These are phyloP conservation scores for Stenocarpella maydis DNA, from an alignment of 2,329 filamentous ascomycete genomes.

Conservation along the genomic window DNA sequence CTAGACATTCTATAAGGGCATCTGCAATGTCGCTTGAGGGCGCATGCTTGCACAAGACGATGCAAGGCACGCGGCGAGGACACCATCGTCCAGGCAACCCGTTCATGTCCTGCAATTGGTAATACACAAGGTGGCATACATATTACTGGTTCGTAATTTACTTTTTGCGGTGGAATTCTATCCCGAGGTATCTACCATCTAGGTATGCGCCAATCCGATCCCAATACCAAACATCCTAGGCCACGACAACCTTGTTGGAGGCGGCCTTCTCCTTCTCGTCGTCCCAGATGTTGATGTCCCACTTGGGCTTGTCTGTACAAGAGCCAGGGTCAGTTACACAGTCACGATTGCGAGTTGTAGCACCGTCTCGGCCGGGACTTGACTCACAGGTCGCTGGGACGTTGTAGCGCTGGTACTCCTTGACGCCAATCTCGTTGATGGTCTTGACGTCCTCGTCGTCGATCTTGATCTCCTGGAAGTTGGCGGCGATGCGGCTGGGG, in stretches of 20 bases:
- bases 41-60: fast-evolving
- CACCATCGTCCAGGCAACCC: neutral
- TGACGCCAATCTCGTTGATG: constrained; percentile 68
- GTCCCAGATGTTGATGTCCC: constrained; percentile 65
- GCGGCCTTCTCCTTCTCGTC: constrained; percentile 61
- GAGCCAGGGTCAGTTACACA: neutral
- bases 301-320: constrained; percentile 56
- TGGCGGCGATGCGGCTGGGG: constrained; percentile 70
- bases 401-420: constrained; percentile 52
- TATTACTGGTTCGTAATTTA: neutral
- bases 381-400: constrained; percentile 53
- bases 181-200: constrained; percentile 22
- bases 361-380: neutral
- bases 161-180: constrained; percentile 17
- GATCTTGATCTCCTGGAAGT: constrained; percentile 74
- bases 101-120: neutral
- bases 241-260: constrained; percentile 54
- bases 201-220: constrained; percentile 1
- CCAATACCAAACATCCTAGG: constrained; percentile 21
- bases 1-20: no score
- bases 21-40: fast-evolving
- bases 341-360: no score
- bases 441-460: constrained; percentile 64
- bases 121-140: neutral
- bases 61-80: neutral